Evolutionary conservation across 2,329 filamentous ascomycete species (phyloP).

Genomic region (Fusarium neocosmosporiellum): DNA sequence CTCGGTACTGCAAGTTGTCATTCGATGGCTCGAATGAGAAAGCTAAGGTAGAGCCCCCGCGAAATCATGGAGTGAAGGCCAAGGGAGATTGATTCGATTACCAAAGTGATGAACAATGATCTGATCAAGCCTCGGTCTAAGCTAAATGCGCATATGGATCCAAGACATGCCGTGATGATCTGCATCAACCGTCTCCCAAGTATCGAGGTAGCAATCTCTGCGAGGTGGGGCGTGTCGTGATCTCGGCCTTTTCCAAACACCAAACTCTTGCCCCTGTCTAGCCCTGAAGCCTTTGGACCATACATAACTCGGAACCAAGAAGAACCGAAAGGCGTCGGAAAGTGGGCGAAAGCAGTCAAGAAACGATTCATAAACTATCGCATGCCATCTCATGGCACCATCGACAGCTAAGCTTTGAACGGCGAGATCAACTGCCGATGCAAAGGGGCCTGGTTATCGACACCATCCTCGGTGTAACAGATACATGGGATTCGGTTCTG

Average conservation of each 20-base stretch:
- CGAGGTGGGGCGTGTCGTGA: neutral
- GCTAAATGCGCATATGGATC: neutral
- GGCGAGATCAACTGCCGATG: neutral
- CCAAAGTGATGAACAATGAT: neutral
- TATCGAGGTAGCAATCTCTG: neutral
- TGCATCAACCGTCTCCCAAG: too few species aligned
- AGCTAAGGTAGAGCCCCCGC: neutral
- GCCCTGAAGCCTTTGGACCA: neutral
- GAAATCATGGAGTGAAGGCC: neutral
- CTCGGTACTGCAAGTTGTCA: neutral
- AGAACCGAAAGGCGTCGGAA: neutral
- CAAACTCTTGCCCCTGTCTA: neutral
- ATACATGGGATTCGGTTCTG: neutral
- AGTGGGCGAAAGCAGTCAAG: neutral
- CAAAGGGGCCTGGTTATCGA: neutral
- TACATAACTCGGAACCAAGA: neutral
- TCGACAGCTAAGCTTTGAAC: neutral
- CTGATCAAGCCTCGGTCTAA: neutral
- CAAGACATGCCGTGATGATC: slow-evolving; percentile 1
- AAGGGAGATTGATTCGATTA: neutral
- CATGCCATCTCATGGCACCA: neutral
- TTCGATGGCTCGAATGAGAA: neutral
- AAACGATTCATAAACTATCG: neutral
- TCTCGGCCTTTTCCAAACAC: neutral
- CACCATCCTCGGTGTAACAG: neutral